These are phyloP conservation scores for Lecanicillium sp. DNA, from an alignment of 2,329 filamentous ascomycete genomes.

Conservation along the genomic window DNA sequence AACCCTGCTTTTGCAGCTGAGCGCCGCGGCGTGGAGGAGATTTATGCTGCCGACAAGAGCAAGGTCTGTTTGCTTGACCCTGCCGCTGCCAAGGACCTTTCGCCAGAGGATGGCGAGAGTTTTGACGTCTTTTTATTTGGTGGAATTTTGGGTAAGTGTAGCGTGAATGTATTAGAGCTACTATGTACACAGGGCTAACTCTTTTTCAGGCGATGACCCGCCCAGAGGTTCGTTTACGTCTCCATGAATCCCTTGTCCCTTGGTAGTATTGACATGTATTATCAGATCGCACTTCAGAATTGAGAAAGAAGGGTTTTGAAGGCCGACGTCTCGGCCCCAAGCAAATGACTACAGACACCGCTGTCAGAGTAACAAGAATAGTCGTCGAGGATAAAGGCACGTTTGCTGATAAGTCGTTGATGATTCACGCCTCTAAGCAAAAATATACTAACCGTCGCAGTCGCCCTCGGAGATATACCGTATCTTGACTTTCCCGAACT, in stretches of 20 bases:
- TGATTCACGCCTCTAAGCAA: no score
- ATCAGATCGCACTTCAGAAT: slow-evolving; percentile 79
- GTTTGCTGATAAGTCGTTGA: slow-evolving; percentile 15
- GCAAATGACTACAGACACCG: slow-evolving; percentile 98
- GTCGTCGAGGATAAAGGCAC: slow-evolving; percentile 77
- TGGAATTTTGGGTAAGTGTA: slow-evolving; percentile 72
- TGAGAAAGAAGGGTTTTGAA: slow-evolving; percentile 86
- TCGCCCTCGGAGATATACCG: slow-evolving; percentile 66
- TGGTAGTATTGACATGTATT: slow-evolving; percentile 25
- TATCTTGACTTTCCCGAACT: slow-evolving; percentile 88
- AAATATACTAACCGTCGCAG: slow-evolving; percentile 34
- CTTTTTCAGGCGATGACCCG: slow-evolving; percentile 71
- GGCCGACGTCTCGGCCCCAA: slow-evolving; percentile 81
- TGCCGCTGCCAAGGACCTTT: slow-evolving; percentile 69
- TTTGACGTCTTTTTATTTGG: slow-evolving; percentile 96
- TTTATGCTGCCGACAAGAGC: slow-evolving; percentile 65
- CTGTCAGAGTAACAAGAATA: slow-evolving; percentile 84
- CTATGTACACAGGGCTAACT: slow-evolving; percentile 10
- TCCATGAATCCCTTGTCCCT: slow-evolving; percentile 12
- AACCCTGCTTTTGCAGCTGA: slow-evolving; percentile 62
- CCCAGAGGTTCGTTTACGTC: slow-evolving; percentile 62
- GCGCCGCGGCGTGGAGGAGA: slow-evolving; percentile 69
- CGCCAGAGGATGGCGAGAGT: slow-evolving; percentile 68
- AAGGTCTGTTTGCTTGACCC: slow-evolving; percentile 87
- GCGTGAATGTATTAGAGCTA: neutral